Percentiles rank a stretch among this genome's conserved stretches.
These are phyloP conservation scores for Neonothopanus nambi DNA, from an alignment of 1,284 basidiomycete genomes.

Conservation along the genomic window DNA sequence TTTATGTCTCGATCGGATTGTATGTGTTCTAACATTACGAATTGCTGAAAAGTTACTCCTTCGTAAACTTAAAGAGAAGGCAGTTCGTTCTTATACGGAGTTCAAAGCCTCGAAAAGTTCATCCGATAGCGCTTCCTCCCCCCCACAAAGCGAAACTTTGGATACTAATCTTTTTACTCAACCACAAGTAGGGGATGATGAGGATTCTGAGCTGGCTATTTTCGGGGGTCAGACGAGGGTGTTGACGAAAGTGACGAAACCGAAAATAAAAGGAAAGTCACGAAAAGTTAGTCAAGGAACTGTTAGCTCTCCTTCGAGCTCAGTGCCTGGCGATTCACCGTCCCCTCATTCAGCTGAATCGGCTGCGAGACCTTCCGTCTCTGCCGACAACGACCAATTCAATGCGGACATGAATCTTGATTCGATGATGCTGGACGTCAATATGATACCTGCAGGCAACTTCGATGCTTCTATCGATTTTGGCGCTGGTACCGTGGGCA, in stretches of 20 bases:
- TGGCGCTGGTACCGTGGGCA: constrained; percentile 6
- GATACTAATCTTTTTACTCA: constrained; percentile 11
- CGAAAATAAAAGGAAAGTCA: constrained; percentile 22
- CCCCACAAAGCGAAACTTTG: constrained; percentile 12
- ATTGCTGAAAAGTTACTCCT: constrained; percentile 35
- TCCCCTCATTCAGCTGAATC: background rate
- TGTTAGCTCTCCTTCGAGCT: constrained; percentile 1
- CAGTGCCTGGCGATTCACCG: background rate
- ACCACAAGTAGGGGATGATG: constrained; percentile 23
- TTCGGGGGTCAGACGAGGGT: constrained; percentile 52
- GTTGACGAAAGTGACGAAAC: constrained; percentile 19
- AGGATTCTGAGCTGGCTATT: constrained; percentile 52
- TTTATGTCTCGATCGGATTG: background rate
- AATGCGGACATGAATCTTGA: constrained; percentile 6
- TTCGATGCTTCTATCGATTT: constrained; percentile 5
- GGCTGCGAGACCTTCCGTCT: background rate
- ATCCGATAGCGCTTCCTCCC: background rate
- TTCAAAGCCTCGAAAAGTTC: constrained; percentile 11
- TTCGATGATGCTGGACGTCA: constrained; percentile 1
- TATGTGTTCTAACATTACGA: background rate
- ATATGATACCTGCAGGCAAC: background rate
- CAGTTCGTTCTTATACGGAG: constrained; percentile 33
- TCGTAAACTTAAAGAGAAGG: constrained; percentile 41
- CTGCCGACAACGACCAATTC: background rate
- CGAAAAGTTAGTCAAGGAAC: constrained; percentile 9